A percentile compares a stretch with the other conserved stretches of the same genome.
phyloP scores from a whole-genome alignment of 768 basidiomycete genomes.

The Pisolithus orientalis region DNA sequence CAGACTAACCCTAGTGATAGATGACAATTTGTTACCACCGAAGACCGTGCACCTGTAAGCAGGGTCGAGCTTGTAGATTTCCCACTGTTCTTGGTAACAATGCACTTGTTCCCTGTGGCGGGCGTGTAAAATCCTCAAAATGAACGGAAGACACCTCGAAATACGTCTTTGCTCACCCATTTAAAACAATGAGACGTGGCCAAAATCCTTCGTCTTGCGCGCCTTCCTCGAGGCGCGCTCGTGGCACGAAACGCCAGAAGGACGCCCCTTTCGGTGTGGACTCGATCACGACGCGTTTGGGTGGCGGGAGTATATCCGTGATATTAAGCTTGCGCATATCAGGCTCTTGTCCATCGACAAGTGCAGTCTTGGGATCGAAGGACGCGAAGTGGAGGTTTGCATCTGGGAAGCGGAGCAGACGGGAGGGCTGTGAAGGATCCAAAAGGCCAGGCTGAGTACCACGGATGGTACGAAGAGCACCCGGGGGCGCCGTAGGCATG shows the following conservation, averaged over 20 bases:
- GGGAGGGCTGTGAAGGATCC: constrained; percentile 54
- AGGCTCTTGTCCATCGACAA: constrained; percentile 30
- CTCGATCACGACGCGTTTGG: constrained; percentile 74
- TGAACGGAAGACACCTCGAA: not conserved
- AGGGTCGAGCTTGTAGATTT: constrained; percentile 77
- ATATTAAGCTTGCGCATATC: constrained; percentile 37
- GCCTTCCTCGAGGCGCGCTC: constrained; percentile 51
- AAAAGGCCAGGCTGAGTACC: constrained; percentile 59
- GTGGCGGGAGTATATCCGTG: constrained; percentile 43
- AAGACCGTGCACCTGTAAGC: constrained; percentile 61
- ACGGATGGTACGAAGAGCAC: constrained; percentile 12
- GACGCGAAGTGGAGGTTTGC: constrained; percentile 64
- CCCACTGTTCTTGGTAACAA: constrained; percentile 76
- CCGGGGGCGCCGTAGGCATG: not conserved
- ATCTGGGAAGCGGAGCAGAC: constrained; percentile 54
- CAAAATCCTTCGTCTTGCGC: constrained; percentile 62
- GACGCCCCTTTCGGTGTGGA: constrained; percentile 46
- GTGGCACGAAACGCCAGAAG: constrained; percentile 76
- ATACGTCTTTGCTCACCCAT: constrained; percentile 47
- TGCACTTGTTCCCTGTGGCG: constrained; percentile 38
- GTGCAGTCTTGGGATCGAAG: constrained; percentile 66
- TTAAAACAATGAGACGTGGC: constrained; percentile 61
- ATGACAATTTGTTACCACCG: constrained; percentile 30
- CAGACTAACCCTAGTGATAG: constrained; percentile 15
- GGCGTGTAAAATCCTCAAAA: constrained; percentile 2